Evolutionary conservation across 768 basidiomycete genomes (phyloP).

Genomic region (Lepiota venenata): DNA sequence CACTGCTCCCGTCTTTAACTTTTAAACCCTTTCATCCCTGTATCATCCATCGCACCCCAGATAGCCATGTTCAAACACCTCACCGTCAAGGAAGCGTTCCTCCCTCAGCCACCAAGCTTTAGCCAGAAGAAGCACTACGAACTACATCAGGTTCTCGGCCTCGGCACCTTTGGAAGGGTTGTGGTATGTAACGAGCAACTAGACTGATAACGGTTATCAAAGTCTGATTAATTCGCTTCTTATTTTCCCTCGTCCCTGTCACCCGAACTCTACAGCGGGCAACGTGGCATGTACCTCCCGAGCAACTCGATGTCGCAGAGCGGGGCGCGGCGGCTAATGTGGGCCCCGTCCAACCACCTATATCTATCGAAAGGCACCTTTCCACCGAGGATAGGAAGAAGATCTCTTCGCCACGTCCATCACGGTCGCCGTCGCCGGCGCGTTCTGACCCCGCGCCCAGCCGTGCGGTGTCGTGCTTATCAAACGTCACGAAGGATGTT

Average conservation of each 20-base stretch:
- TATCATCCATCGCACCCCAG: too few relatives aligned
- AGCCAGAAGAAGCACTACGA: slow-evolving; percentile 83
- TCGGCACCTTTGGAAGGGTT: slow-evolving; percentile 90
- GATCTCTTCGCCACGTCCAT: slow-evolving; percentile 10
- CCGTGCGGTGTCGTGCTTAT: slow-evolving; percentile 15
- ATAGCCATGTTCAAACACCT: slow-evolving; percentile 35
- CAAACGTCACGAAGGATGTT: slow-evolving; percentile 61
- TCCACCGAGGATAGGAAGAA: slow-evolving; percentile 16
- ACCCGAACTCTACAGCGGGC: slow-evolving; percentile 44
- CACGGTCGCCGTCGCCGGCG: slow-evolving; percentile 21
- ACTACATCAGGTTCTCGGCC: slow-evolving; percentile 68
- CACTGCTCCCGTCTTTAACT: too few relatives aligned
- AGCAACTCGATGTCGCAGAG: slow-evolving; percentile 52
- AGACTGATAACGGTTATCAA: not conserved
- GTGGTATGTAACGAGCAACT: slow-evolving; percentile 41
- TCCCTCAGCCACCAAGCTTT: slow-evolving; percentile 85
- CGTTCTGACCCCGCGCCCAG: slow-evolving; percentile 12
- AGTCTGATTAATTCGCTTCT: not conserved
- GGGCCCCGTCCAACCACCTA: slow-evolving; percentile 11
- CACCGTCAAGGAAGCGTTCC: slow-evolving; percentile 52
- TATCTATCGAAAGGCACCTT: slow-evolving; percentile 13
- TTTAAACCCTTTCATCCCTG: too few relatives aligned
- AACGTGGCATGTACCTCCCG: slow-evolving; percentile 73
- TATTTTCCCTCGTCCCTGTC: not conserved
- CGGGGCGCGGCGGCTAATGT: slow-evolving; percentile 50